phyloP scores from a whole-genome alignment of 192 early-diverging fungal species.

The Mortierella alpina region DNA sequence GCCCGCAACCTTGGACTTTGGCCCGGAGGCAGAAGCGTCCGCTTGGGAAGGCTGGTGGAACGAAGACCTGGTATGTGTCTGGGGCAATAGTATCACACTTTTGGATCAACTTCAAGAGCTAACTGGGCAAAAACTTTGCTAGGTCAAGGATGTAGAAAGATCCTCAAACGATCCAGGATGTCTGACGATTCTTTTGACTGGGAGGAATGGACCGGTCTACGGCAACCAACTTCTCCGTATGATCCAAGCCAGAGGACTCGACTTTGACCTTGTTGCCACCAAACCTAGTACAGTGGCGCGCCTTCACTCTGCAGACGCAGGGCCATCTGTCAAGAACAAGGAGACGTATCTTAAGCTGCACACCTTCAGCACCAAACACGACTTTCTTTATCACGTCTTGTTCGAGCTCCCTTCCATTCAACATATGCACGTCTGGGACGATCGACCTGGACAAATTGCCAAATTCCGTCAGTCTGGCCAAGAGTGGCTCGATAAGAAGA shows the following conservation, averaged over 20 bases:
- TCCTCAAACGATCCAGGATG: slow-evolving; percentile 39
- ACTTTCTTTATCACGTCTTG: slow-evolving; percentile 64
- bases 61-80: slow-evolving; percentile 34
- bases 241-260: slow-evolving; percentile 48
- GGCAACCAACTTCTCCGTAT: slow-evolving; percentile 52
- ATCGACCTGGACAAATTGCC: slow-evolving; percentile 58
- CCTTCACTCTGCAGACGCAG: background rate
- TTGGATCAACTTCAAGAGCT: background rate
- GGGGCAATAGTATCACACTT: background rate
- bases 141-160: slow-evolving; percentile 57
- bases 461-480: slow-evolving; percentile 21
- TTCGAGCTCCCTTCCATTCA: slow-evolving; percentile 57
- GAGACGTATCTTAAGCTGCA: slow-evolving; percentile 44
- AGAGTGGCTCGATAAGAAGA: slow-evolving; percentile 15
- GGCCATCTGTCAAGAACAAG: background rate
- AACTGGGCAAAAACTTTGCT: background rate
- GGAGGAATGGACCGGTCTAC: slow-evolving; percentile 41
- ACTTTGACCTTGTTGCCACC: slow-evolving; percentile 56
- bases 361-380: slow-evolving; percentile 69
- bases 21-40: slow-evolving; percentile 19
- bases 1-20: slow-evolving; percentile 58
- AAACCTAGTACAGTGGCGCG: slow-evolving; percentile 14
- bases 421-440: slow-evolving; percentile 68
- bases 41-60: slow-evolving; percentile 51
- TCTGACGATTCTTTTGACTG: slow-evolving; percentile 37